Conservation (phyloP, 306 rosid species). For the Comarum palustre region DNA sequence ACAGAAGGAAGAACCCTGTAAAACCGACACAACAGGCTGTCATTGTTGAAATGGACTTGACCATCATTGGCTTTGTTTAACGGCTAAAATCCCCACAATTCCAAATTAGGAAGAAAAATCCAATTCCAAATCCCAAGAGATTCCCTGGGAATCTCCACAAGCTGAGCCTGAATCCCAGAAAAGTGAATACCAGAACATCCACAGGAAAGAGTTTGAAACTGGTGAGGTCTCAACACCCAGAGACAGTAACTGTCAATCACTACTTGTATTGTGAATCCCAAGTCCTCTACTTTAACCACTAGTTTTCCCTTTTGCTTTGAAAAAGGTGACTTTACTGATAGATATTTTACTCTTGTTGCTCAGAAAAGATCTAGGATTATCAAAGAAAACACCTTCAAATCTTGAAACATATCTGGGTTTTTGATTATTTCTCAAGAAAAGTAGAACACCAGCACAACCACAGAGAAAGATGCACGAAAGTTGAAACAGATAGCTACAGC, state of each 20-base stretch:
- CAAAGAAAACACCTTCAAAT: neutral
- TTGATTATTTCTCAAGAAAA: constrained; percentile 21
- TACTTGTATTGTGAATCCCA: constrained; percentile 2
- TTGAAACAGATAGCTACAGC: constrained; percentile 18
- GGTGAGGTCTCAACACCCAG: constrained; percentile 11
- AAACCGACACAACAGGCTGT: constrained; percentile 39
- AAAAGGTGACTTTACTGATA: neutral
- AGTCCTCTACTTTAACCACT: neutral
- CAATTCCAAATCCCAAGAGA: constrained; percentile 55
- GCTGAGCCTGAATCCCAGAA: constrained; percentile 22
- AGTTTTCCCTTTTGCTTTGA: neutral
- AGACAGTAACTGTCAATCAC: neutral
- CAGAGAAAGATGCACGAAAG: constrained; percentile 31
- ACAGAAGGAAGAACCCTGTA: constrained; percentile 41
- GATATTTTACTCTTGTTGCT: neutral
- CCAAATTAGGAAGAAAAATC: constrained; percentile 30
- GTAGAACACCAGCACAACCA: constrained; percentile 9
- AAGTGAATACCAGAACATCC: constrained; percentile 26
- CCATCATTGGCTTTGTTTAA: constrained; percentile 37
- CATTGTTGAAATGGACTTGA: constrained; percentile 54
- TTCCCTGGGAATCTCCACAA: constrained; percentile 47
- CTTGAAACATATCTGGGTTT: neutral
- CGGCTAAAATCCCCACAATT: constrained; percentile 35
- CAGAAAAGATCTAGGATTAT: constrained; percentile 1
- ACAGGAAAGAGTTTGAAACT: constrained; percentile 12